These are phyloP conservation scores for Botryosphaeria dothidea DNA, from an alignment of 2,329 filamentous ascomycete species.

Conservation along the genomic window DNA sequence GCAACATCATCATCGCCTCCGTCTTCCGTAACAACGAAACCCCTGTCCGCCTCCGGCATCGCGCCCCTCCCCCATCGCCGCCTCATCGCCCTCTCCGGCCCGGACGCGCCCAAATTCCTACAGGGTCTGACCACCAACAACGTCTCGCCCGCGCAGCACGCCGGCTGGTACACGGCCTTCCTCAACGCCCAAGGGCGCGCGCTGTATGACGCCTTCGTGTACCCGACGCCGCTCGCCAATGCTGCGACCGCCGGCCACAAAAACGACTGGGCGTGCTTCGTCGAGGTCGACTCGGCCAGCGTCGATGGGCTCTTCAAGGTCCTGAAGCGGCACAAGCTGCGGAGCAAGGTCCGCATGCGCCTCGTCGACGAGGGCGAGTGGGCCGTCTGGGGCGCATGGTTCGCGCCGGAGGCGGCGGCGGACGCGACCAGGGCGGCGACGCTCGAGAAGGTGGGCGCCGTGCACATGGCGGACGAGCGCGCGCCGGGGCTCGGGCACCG, in stretches of 20 bases:
- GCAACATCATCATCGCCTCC: neutral
- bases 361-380: constrained; percentile 66
- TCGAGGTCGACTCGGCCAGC: constrained; percentile 78
- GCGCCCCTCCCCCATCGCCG: constrained; percentile 68
- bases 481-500: constrained; percentile 28
- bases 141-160: constrained; percentile 49
- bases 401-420: neutral
- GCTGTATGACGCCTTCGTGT: constrained; percentile 87
- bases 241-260: constrained; percentile 9
- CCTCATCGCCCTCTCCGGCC: constrained; percentile 76
- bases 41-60: constrained; percentile 22
- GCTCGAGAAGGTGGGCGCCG: neutral
- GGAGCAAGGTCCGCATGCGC: constrained; percentile 67
- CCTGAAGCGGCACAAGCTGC: constrained; percentile 81
- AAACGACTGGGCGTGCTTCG: constrained; percentile 60
- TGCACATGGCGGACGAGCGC: neutral
- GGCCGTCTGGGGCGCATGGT: constrained; percentile 70
- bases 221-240: constrained; percentile 43
- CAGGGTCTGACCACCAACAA: constrained; percentile 84
- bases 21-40: neutral
- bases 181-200: constrained; percentile 80
- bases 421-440: neutral
- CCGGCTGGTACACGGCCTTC: constrained; percentile 69
- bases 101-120: constrained; percentile 79
- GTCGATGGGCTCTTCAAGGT: constrained; percentile 63